Evolutionary conservation across 1,139 yeast species (phyloP), one percentile per base, ranked within the genome.

Genomic region (Pichia sp.): DNA sequence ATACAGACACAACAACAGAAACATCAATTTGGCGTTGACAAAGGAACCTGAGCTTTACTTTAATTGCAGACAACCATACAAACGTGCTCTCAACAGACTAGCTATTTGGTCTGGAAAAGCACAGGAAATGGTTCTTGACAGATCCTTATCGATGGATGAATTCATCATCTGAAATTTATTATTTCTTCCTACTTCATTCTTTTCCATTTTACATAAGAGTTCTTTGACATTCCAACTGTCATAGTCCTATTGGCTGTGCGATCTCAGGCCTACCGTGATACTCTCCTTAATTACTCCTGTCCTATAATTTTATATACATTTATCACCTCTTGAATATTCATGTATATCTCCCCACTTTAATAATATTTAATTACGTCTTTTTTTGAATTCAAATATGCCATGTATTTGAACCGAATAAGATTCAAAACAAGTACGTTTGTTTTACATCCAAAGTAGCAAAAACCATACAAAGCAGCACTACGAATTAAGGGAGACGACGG

Each of bases 71-170:
- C 36, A 43, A 21, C 47, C 41, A n/a, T 31, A 22, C 21, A 48
- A 49, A 21, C 22, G 34, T 18, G 50, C 56, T 7, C 47, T 54
- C 10, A 65, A 65, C 40, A 62, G 58, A 47, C 54, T 64, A 21
- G 66, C 69, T 3, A 47, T 66, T n/a, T 59, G 63, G 49, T 60
- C 62, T 21, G 68, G 68, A 8, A 62, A 60, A 37, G 62, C 62
- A 18, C 53, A 57, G n/a, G 66, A 65, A 49, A 64, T 64, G 52
- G 49, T 51, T 37, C 36, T 44, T 9, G 48, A 48, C 31, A 25
- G 36, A 9, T 31, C 51, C 12, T 36, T 41, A 19, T 30, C 51
- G 7, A 48, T 41, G 10, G 51, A 48, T 28, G 52, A 46, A 22
- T 49, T 42, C 16, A 44, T 48, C 23, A 48, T 51, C 13, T 44